Percentiles rank a stretch among this genome's conserved stretches.
Evolutionary conservation across 345 rosid species (phyloP).

Genomic region (Moricandia arvensis): DNA sequence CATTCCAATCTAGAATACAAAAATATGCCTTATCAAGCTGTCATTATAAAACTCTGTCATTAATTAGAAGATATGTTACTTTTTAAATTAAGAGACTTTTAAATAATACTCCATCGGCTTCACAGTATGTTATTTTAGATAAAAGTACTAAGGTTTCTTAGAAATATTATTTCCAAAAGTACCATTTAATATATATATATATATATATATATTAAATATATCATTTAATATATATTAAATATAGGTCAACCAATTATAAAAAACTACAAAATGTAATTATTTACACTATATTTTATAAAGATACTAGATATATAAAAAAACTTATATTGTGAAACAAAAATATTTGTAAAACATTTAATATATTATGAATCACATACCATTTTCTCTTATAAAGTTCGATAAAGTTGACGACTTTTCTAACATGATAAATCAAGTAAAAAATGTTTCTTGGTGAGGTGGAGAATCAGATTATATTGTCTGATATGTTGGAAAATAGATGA

Average conservation of each 20-base stretch:
- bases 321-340: neutral
- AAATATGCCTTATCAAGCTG: neutral
- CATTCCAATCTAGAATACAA: neutral
- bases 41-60: neutral
- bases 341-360: neutral
- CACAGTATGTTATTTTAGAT: neutral
- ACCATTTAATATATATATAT: neutral
- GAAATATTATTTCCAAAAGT: no score
- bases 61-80: neutral
- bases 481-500: constrained; percentile 31
- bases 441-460: constrained; percentile 12
- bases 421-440: neutral
- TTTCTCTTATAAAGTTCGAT: neutral
- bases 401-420: neutral
- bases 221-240: no score
- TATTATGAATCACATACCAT: neutral
- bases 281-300: neutral
- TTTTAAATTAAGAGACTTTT: neutral
- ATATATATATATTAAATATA: no score
- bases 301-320: neutral
- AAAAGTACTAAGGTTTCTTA: neutral
- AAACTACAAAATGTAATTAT: neutral
- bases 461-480: constrained; percentile 27
- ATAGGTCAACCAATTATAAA: neutral
- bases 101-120: neutral